Conservation (phyloP, 441 rosid genomes). For the Croton setiger region DNA sequence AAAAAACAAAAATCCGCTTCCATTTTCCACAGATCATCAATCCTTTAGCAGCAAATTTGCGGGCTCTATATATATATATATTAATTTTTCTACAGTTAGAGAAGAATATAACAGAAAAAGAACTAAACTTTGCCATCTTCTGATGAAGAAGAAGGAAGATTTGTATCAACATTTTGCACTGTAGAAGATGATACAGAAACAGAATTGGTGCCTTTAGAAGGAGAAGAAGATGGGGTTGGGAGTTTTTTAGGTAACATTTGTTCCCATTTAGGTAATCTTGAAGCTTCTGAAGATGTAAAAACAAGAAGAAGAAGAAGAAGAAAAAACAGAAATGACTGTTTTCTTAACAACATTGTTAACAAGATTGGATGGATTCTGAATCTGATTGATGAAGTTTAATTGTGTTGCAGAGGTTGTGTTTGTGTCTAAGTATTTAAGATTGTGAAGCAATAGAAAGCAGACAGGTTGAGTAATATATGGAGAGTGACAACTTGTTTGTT, state of each 20-base stretch:
- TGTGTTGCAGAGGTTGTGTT: not conserved
- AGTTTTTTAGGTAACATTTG: constrained; percentile 92
- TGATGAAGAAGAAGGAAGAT: constrained; percentile 32
- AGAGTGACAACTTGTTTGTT: constrained; percentile 63
- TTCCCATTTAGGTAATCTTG: constrained; percentile 72
- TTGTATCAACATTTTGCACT: constrained; percentile 27
- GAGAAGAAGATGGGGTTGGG: constrained; percentile 72
- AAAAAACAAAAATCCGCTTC: constrained; percentile 3
- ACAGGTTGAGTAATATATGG: constrained; percentile 65
- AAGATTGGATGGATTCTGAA: constrained; percentile 15
- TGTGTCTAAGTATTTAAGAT: not conserved
- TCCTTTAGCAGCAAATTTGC: constrained; percentile 3
- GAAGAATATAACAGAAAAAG: not conserved
- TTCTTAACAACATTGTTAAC: constrained; percentile 37
- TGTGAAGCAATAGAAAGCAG: constrained; percentile 33
- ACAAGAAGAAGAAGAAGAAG: constrained; percentile 36
- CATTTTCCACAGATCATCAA: constrained; percentile 7
- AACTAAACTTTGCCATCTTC: constrained; percentile 50
- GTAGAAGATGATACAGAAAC: constrained; percentile 41
- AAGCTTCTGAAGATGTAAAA: constrained; percentile 41
- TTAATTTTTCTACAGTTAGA: constrained; percentile 22
- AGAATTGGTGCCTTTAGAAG: constrained; percentile 85
- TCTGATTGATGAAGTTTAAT: constrained; percentile 13
- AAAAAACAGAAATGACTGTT: constrained; percentile 41
- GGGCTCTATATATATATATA: not conserved